phyloP scores from a whole-genome alignment of 2,329 filamentous ascomycete genomes.

The Fusarium sambucinum region DNA sequence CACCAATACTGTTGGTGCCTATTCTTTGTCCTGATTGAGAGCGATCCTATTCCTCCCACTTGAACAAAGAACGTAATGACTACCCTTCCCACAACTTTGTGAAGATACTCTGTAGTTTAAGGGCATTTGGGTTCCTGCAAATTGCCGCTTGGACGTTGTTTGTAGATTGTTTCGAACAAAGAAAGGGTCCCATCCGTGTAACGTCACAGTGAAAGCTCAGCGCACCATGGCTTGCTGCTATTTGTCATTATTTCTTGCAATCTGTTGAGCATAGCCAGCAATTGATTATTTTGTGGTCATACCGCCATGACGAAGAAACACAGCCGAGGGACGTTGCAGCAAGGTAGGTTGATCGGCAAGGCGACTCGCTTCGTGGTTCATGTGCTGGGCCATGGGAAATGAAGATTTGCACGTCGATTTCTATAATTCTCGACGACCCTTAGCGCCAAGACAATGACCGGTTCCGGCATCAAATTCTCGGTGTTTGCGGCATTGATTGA shows the following conservation, averaged over 20 bases:
- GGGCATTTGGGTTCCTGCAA: neutral
- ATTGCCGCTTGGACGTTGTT: slow-evolving; percentile 4
- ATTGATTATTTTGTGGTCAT: neutral
- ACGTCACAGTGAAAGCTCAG: slow-evolving; percentile 12
- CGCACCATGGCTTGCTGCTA: slow-evolving; percentile 3
- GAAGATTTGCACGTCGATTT: slow-evolving; percentile 32
- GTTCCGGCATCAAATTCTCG: slow-evolving; percentile 12
- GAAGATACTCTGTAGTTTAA: neutral
- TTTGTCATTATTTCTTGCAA: slow-evolving; percentile 1
- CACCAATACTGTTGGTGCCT: slow-evolving; percentile 1
- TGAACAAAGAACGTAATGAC: slow-evolving; percentile 15
- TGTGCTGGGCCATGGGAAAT: slow-evolving; percentile 26
- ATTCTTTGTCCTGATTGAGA: slow-evolving; percentile 32
- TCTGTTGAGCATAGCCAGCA: neutral
- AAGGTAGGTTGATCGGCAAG: slow-evolving; percentile 2
- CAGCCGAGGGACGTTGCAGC: slow-evolving; percentile 10
- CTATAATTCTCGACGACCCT: slow-evolving; percentile 17
- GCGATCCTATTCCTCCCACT: slow-evolving; percentile 2
- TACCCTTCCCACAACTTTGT: neutral
- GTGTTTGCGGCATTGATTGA: slow-evolving; percentile 40
- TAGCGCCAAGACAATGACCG: slow-evolving; percentile 15
- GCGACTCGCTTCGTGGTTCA: slow-evolving; percentile 10
- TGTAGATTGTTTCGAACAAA: slow-evolving; percentile 39
- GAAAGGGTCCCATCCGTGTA: slow-evolving; percentile 9
- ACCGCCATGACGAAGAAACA: neutral